Evolutionary conservation across 768 basidiomycete genomes (phyloP).

Genomic region (Trametes sanguinea): DNA sequence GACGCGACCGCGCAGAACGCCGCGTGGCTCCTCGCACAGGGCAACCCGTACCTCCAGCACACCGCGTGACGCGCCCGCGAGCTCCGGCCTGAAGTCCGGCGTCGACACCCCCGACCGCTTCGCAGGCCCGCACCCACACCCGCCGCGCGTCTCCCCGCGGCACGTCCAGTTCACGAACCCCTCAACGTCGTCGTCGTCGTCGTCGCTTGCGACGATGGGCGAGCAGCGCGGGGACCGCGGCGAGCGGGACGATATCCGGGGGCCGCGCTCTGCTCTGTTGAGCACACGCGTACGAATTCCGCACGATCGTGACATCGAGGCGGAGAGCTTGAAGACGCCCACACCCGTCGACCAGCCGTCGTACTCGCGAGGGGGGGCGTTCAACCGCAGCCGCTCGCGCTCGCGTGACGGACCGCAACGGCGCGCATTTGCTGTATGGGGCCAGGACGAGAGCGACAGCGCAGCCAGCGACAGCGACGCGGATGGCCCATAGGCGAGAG

Average conservation of each 20-base stretch:
- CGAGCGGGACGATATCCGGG: constrained; percentile 54
- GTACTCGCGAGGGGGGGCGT: constrained; percentile 22
- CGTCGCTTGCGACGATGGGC: constrained; percentile 43
- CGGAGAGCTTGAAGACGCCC: constrained; percentile 60
- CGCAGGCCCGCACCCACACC: constrained; percentile 52
- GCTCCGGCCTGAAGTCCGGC: constrained; percentile 51
- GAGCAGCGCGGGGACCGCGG: constrained; percentile 45
- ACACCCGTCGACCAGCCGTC: constrained; percentile 42
- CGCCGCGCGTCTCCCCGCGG: constrained; percentile 45
- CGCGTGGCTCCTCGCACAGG: constrained; percentile 36
- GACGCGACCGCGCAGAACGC: constrained; percentile 28
- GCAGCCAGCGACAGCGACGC: constrained; percentile 73
- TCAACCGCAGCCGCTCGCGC: constrained; percentile 30
- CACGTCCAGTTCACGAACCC: constrained; percentile 51
- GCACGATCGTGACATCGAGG: constrained; percentile 60
- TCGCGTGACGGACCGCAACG: constrained; percentile 26
- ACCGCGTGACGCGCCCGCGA: constrained; percentile 38
- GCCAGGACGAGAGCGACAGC: constrained; percentile 87
- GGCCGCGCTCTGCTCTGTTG: constrained; percentile 35
- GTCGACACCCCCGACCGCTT: constrained; percentile 66
- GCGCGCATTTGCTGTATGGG: constrained; percentile 74
- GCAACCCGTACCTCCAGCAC: constrained; percentile 33
- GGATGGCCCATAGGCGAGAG: neutral
- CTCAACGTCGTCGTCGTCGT: constrained; percentile 38
- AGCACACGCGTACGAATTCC: constrained; percentile 49